Percentiles rank a stretch among this genome's conserved stretches.
Evolutionary conservation across 164 flowering plant genomes (phyloP).

Genomic region (Malania oleifera): DNA sequence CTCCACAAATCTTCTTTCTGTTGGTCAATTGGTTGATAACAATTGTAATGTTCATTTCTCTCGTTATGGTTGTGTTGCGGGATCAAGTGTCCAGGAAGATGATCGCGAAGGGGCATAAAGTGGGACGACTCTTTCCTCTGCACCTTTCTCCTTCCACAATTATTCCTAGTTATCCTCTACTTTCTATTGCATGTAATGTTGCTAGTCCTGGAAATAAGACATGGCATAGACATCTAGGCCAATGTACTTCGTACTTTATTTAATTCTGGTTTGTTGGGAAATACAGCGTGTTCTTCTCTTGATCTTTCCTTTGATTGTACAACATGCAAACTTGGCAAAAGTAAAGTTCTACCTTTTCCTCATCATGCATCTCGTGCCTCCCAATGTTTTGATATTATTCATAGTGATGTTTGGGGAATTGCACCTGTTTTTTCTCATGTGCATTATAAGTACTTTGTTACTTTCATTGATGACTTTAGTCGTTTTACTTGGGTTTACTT

Average conservation of each 20-base stretch:
- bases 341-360: too few species aligned
- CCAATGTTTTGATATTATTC: background rate
- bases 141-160: background rate
- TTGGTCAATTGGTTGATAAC: conserved; percentile 1
- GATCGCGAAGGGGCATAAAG: too few species aligned
- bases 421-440: background rate
- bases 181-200: background rate
- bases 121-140: too few species aligned
- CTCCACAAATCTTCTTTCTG: conserved; percentile 1
- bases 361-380: background rate
- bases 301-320: too few species aligned
- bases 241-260: too few species aligned
- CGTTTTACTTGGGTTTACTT: too few species aligned
- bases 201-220: background rate
- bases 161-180: background rate
- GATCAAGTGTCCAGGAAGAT: too few species aligned
- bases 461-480: too few species aligned
- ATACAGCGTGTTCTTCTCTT: too few species aligned
- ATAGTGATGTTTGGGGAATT: background rate
- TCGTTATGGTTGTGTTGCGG: background rate
- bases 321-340: too few species aligned
- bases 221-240: conserved; percentile 1
- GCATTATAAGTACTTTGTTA: too few species aligned
- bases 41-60: conserved; percentile 2
- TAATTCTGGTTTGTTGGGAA: too few species aligned